Evolutionary conservation across 78 protist genomes (phyloP).

Genomic region (Anaeramoeba ignava): DNA sequence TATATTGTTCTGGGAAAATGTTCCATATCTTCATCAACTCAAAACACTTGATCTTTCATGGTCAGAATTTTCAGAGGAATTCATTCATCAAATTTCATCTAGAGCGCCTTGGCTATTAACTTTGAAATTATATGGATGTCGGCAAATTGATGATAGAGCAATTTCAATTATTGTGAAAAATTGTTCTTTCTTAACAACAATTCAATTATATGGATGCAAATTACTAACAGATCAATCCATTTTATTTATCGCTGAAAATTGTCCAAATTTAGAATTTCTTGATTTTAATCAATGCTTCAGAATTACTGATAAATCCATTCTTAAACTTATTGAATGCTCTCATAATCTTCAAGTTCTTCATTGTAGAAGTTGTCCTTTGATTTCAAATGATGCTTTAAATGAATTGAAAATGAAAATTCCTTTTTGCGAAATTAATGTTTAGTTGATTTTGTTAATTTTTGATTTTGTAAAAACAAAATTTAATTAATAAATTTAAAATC

Average conservation of each 20-base stretch:
- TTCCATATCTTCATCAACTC: neutral
- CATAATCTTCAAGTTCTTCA: neutral
- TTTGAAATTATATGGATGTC: neutral
- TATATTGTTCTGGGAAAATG: neutral
- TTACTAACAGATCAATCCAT: neutral
- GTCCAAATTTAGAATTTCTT: neutral
- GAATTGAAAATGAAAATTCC: neutral
- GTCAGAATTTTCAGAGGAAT: neutral
- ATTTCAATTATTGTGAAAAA: neutral
- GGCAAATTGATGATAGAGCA: neutral
- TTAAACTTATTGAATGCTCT: neutral
- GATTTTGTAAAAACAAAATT: no score
- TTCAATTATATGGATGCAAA: neutral
- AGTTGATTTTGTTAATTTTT: no score
- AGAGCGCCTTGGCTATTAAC: neutral
- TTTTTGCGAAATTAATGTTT: neutral
- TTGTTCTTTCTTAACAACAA: neutral
- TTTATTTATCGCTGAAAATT: neutral
- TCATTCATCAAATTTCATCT: neutral
- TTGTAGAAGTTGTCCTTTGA: neutral
- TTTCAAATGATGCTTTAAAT: neutral
- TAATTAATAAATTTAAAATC: no score
- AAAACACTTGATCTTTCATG: neutral
- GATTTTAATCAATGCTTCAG: neutral
- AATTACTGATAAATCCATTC: neutral